Evolutionary conservation across 768 basidiomycete species (phyloP).

Genomic region (Lepiota brunneoincarnata): DNA sequence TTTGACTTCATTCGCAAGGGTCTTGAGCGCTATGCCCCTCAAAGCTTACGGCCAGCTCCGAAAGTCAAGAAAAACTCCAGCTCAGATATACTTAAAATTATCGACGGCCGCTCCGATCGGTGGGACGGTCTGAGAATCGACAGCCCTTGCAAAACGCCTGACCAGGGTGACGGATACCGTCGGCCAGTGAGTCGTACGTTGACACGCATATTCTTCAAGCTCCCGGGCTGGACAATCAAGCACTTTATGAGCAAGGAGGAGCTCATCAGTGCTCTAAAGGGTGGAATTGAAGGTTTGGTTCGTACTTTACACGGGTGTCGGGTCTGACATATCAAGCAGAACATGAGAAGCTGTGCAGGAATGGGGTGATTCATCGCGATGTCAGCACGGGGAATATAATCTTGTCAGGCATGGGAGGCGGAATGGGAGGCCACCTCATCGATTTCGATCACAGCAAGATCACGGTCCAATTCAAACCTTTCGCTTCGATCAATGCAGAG

Average conservation of each 20-base stretch:
- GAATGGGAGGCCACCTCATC: neutral
- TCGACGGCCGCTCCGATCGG: no score
- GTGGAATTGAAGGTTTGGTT: no score
- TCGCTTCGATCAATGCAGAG: no score
- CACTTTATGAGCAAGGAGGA: neutral
- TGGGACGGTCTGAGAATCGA: neutral
- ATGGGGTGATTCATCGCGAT: neutral
- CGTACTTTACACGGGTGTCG: no score
- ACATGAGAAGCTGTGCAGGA: no score
- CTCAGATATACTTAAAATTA: neutral
- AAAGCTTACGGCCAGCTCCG: neutral
- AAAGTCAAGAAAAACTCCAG: neutral
- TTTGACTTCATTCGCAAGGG: neutral
- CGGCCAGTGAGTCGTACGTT: neutral
- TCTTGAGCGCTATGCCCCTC: neutral
- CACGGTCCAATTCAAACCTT: neutral
- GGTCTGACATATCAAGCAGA: no score
- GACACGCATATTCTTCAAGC: neutral
- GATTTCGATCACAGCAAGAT: slow-evolving; percentile 4
- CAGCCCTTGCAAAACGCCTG: no score
- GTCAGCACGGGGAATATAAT: neutral
- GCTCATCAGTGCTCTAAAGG: neutral
- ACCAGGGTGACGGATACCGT: no score
- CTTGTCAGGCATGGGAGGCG: neutral
- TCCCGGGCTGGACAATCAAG: neutral